phyloP scores from a whole-genome alignment of 1,284 basidiomycete species.

The Peniophora sp. region DNA sequence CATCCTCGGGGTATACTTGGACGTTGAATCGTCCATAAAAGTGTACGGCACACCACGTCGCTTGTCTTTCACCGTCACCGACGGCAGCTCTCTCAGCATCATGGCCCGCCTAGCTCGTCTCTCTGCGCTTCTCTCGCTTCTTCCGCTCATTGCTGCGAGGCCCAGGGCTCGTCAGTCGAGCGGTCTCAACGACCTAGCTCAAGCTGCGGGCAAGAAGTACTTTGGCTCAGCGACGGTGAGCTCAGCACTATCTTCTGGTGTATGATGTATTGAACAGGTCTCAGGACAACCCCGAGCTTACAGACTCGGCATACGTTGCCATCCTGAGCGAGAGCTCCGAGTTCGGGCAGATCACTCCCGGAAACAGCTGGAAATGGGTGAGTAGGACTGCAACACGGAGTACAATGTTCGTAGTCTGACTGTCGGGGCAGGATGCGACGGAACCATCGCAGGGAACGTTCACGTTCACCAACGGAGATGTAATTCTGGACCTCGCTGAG shows the following conservation, averaged over 20 bases:
- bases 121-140: slow-evolving; percentile 1
- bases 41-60: no score
- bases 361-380: slow-evolving; percentile 32
- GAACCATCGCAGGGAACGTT: slow-evolving; percentile 21
- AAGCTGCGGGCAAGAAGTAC: slow-evolving; percentile 17
- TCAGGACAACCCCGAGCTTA: slow-evolving; percentile 13
- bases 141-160: slow-evolving; percentile 23
- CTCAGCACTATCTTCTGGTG: no score
- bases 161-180: slow-evolving; percentile 4
- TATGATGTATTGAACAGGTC: no score
- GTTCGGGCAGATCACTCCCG: slow-evolving; percentile 28
- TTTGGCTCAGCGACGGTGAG: slow-evolving; percentile 14
- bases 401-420: neutral
- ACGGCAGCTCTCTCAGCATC: no score
- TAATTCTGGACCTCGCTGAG: slow-evolving; percentile 37
- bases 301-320: slow-evolving; percentile 13
- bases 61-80: no score
- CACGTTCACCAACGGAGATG: slow-evolving; percentile 32
- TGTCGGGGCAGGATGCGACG: neutral
- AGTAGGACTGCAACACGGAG: slow-evolving; percentile 4
- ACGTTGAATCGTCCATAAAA: no score
- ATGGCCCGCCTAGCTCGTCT: neutral
- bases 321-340: slow-evolving; percentile 17
- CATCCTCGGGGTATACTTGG: no score
- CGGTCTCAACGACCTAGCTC: slow-evolving; percentile 4